These are phyloP conservation scores for Monosporascus sp. DNA, from an alignment of 2,329 filamentous ascomycete genomes.

Conservation along the genomic window DNA sequence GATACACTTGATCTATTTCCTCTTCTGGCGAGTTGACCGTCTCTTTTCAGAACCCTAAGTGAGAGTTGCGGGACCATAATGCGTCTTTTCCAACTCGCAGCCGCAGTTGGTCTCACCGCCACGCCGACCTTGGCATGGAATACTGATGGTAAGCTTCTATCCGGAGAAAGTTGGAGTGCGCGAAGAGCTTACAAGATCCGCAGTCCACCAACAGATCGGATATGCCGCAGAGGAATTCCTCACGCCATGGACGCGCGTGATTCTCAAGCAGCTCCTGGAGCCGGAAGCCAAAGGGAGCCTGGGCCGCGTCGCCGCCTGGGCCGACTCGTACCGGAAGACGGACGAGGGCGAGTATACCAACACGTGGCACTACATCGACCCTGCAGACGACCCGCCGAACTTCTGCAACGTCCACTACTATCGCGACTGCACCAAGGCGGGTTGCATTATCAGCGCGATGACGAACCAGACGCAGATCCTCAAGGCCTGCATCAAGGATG, in stretches of 20 bases:
- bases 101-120: constrained; percentile 6
- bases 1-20: no score
- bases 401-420: constrained; percentile 30
- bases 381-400: constrained; percentile 31
- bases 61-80: background rate
- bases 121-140: constrained; percentile 13
- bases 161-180: background rate
- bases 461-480: constrained; percentile 19
- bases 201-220: constrained; percentile 17
- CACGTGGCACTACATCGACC: constrained; percentile 37
- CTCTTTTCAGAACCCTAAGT: no score
- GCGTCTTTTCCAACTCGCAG: constrained; percentile 9
- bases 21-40: no score
- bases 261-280: constrained; percentile 29
- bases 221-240: constrained; percentile 16
- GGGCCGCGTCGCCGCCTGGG: constrained; percentile 33
- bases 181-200: background rate
- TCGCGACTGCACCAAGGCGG: constrained; percentile 30
- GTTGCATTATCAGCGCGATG: constrained; percentile 22
- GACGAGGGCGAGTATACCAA: constrained; percentile 28
- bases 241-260: constrained; percentile 8
- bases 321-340: constrained; percentile 31
- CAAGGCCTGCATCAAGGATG: constrained; percentile 10
- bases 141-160: constrained; percentile 9
- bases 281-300: constrained; percentile 26